These are phyloP conservation scores for Macaranga tanarius DNA, from an alignment of 441 rosid species.

Conservation along the genomic window DNA sequence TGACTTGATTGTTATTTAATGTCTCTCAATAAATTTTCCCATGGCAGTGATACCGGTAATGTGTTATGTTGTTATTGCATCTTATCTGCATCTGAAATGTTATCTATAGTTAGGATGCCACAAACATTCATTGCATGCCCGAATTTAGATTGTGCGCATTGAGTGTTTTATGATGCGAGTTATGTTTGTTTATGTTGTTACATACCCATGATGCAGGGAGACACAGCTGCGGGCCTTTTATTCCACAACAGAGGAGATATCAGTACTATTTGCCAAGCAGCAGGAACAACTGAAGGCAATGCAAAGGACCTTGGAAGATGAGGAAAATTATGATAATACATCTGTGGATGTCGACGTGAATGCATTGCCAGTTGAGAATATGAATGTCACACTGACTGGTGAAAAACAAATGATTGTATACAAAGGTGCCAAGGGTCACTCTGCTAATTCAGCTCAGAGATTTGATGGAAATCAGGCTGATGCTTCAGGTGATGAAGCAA, in stretches of 20 bases:
- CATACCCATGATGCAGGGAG: slow-evolving; percentile 58
- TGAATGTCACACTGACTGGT: slow-evolving; percentile 26
- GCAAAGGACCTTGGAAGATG: slow-evolving; percentile 92
- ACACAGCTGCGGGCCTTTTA: slow-evolving; percentile 92
- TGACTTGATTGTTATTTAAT: background rate
- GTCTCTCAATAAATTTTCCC: background rate
- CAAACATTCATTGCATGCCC: background rate
- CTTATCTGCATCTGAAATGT: slow-evolving; percentile 1
- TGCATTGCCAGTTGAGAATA: slow-evolving; percentile 32
- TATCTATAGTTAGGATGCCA: background rate
- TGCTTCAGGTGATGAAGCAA: slow-evolving; percentile 66
- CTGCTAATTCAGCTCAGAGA: slow-evolving; percentile 51
- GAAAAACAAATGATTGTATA: slow-evolving; percentile 34
- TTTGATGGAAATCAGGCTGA: slow-evolving; percentile 36
- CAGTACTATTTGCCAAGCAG: slow-evolving; percentile 73
- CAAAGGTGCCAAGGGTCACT: slow-evolving; percentile 39
- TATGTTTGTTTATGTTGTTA: slow-evolving; percentile 6
- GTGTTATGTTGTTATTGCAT: background rate
- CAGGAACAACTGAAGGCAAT: slow-evolving; percentile 94
- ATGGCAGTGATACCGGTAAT: too few relatives aligned
- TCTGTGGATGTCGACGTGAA: slow-evolving; percentile 67
- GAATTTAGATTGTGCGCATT: background rate
- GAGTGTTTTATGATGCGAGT: background rate
- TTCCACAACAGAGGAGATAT: slow-evolving; percentile 91
- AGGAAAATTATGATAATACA: slow-evolving; percentile 79